A percentile compares a stretch with the other conserved stretches of the same genome.
Conservation (phyloP, 1,139 yeast genomes). For the Zhuliangozyma parablackwelliae region DNA sequence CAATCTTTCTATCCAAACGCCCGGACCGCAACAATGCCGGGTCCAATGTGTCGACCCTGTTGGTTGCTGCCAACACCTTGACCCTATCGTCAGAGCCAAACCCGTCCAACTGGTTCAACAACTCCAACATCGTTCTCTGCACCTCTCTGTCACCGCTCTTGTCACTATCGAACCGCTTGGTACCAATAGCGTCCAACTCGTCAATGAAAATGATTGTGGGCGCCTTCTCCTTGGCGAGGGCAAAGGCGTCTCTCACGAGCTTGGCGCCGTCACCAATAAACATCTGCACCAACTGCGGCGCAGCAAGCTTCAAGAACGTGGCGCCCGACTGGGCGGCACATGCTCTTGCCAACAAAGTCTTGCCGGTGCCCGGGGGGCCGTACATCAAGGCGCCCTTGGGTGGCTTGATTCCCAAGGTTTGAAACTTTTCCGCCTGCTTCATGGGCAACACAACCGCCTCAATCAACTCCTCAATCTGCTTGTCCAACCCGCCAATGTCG, state of each 20-base stretch:
- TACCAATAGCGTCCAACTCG: constrained; percentile 91
- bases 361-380: constrained; percentile 99
- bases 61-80: constrained; percentile 95
- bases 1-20: constrained; percentile 94
- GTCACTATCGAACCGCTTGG: constrained; percentile 96
- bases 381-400: constrained; percentile 99
- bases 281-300: constrained; percentile 98
- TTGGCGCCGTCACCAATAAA: constrained; percentile 99
- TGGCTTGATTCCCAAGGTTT: constrained; percentile 87
- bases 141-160: constrained; percentile 98
- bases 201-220: constrained; percentile 97
- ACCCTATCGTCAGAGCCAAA: constrained; percentile 98
- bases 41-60: constrained; percentile 95
- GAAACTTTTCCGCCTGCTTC: constrained; percentile 97
- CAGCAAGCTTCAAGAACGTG: constrained; percentile 93
- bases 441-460: constrained; percentile 98
- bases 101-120: constrained; percentile 94
- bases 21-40: constrained; percentile 97
- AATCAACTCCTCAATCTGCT: constrained; percentile 94
- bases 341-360: constrained; percentile 93
- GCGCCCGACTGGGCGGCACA: constrained; percentile 99
- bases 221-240: constrained; percentile 96
- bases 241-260: constrained; percentile 95
- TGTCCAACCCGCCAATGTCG: constrained; percentile 96
- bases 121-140: constrained; percentile 97